Conservation (phyloP, 495 filamentous ascomycete genomes). For the Tetracladium setigerum region DNA sequence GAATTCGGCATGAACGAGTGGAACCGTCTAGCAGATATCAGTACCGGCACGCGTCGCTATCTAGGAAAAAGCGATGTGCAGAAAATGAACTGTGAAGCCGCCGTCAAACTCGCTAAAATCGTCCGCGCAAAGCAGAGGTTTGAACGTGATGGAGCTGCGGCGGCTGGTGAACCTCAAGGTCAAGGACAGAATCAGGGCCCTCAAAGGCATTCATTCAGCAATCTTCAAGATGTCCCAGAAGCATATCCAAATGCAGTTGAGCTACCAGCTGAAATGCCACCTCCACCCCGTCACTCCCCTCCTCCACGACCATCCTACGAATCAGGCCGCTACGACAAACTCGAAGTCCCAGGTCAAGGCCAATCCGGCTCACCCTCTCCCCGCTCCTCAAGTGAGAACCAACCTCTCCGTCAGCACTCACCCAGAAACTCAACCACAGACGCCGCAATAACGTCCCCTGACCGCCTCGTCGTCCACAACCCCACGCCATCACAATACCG, state of each 20-base stretch:
- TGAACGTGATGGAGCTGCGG: conserved; percentile 2
- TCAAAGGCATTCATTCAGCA: no score
- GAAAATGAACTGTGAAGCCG: conserved; percentile 63
- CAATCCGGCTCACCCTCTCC: conserved; percentile 21
- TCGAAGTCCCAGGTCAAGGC: conserved; percentile 26
- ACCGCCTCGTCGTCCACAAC: conserved; percentile 39
- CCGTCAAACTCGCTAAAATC: conserved; percentile 79
- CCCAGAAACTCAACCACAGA: background rate
- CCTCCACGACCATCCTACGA: conserved; percentile 21
- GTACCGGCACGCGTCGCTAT: conserved; percentile 81
- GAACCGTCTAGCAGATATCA: conserved; percentile 87
- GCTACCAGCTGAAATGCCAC: conserved; percentile 52
- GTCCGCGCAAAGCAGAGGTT: conserved; percentile 36
- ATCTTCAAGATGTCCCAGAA: conserved; percentile 22
- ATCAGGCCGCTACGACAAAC: conserved; percentile 20
- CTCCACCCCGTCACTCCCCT: conserved; percentile 13
- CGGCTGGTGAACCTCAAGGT: background rate
- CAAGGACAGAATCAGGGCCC: background rate
- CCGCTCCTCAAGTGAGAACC: conserved; percentile 20
- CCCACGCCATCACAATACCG: conserved; percentile 47
- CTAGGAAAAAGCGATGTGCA: conserved; percentile 66
- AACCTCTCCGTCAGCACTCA: conserved; percentile 1
- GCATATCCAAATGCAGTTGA: conserved; percentile 50
- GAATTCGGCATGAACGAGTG: conserved; percentile 99
- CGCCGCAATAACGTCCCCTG: conserved; percentile 28